phyloP scores from a whole-genome alignment of 129 eudicot species.

The Dittrichia graveolens region DNA sequence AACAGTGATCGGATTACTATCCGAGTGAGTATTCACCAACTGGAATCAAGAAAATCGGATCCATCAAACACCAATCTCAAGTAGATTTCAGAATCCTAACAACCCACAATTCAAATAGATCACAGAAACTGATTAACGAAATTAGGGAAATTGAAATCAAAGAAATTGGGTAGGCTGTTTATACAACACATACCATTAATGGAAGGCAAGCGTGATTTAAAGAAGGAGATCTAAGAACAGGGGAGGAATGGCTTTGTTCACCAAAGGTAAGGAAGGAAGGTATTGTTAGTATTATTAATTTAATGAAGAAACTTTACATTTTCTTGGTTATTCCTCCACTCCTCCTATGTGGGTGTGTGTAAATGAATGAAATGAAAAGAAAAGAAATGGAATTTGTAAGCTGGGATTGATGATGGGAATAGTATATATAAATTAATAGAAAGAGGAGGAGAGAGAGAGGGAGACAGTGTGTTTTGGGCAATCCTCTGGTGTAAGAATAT shows the following conservation, averaged over 20 bases:
- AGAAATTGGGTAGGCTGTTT: neutral
- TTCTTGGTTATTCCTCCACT: constrained; percentile 58
- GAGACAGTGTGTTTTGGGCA: constrained; percentile 45
- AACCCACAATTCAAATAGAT: constrained; percentile 36
- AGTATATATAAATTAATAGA: constrained; percentile 24
- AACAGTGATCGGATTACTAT: constrained; percentile 35
- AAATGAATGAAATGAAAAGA: constrained; percentile 38
- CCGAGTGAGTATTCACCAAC: constrained; percentile 31
- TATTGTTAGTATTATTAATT: constrained; percentile 24
- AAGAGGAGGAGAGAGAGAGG: constrained; percentile 31
- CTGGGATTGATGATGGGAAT: constrained; percentile 44
- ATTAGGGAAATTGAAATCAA: neutral
- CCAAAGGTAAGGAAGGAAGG: constrained; percentile 40
- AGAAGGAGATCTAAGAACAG: constrained; percentile 29
- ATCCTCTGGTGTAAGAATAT: constrained; percentile 66
- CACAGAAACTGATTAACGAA: constrained; percentile 10
- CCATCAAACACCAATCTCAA: constrained; percentile 39
- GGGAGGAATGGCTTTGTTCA: constrained; percentile 24
- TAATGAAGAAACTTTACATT: constrained; percentile 18
- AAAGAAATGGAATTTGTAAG: constrained; percentile 49
- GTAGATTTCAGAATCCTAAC: constrained; percentile 35
- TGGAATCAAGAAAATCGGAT: constrained; percentile 37
- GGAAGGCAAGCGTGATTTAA: constrained; percentile 24
- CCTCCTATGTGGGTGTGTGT: constrained; percentile 23
- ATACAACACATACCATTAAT: constrained; percentile 23